phyloP scores from a whole-genome alignment of 2,329 filamentous ascomycete species.

The Lachnellula occidentalis region DNA sequence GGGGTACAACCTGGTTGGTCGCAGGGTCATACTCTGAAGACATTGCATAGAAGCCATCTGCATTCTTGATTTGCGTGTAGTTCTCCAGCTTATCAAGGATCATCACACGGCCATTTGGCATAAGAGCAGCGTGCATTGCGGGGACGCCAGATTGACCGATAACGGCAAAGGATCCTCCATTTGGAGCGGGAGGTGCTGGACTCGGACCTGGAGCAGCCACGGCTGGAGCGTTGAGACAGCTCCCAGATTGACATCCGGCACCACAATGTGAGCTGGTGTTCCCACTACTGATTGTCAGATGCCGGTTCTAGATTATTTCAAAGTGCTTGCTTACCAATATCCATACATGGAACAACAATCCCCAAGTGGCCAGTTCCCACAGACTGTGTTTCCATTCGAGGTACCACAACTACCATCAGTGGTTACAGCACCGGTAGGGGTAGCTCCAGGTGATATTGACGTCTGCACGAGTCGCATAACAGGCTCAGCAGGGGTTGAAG shows the following conservation, averaged over 20 bases:
- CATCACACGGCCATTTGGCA: conserved; percentile 53
- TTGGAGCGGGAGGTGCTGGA: conserved; percentile 40
- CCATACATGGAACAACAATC: conserved; percentile 54
- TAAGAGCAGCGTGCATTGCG: conserved; percentile 55
- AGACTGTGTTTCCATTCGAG: conserved; percentile 42
- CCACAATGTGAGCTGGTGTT: conserved; percentile 46
- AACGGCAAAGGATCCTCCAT: conserved; percentile 42
- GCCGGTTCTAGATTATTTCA: not conserved
- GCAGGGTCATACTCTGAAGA: conserved; percentile 53
- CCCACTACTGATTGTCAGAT: conserved; percentile 27
- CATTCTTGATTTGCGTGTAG: conserved; percentile 50
- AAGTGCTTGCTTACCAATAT: conserved; percentile 37
- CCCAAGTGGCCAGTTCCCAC: conserved; percentile 46
- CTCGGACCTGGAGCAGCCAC: conserved; percentile 29
- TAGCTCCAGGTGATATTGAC: conserved; percentile 18
- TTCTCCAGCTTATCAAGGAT: conserved; percentile 61
- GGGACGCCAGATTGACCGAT: conserved; percentile 55
- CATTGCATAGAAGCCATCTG: conserved; percentile 52
- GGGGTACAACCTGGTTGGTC: conserved; percentile 40
- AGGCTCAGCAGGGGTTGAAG: conserved; percentile 24
- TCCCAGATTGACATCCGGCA: conserved; percentile 50
- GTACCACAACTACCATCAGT: conserved; percentile 50
- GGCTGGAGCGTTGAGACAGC: conserved; percentile 39
- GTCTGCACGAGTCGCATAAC: conserved; percentile 21
- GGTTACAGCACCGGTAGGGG: conserved; percentile 34